Evolutionary conservation across 495 filamentous ascomycete species (phyloP), one percentile per base, ranked within the genome.

Genomic region (Neurospora cerealis): DNA sequence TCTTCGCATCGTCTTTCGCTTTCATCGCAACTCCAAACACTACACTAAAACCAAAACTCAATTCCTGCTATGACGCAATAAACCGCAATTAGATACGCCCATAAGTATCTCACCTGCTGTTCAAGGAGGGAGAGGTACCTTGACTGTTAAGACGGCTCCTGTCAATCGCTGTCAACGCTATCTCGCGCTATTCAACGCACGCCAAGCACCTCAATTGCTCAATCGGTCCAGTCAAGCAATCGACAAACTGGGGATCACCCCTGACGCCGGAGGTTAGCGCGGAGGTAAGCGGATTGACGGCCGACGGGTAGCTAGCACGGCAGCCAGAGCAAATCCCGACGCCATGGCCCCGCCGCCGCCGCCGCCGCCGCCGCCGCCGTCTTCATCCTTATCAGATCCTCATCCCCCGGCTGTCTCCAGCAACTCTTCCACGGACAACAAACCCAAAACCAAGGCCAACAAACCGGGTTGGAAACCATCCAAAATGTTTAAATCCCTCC

Each of bases 401-500:
- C 54, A 34, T 32, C 7, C 28, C 28, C 11, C 54, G 54, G 54
- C 28, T 4, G 28, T 62, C 28, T 34, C 54, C 6, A 62, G 3
- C 54, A 66, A 7, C 5, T 34, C 54, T 15, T 66, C 54, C 21
- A 1, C 1, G 6, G 3, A 66, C 24, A 66, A 34, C 28, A 21
- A n/a, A 46, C 7, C 19, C 42, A n/a, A 10, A 46, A 7, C 41
- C 41, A 44, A 44, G 40, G 5, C 40, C 41, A 62, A 15, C 13
- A 62, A 66, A 62, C 24, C 24, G 11, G 21, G 46, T 17, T 62
- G 54, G 54, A 62, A 62, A 34, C 44, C 44, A 21, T 17, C 2
- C 28, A 66, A 66, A 66, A 66, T 66, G 54, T 69, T 86, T 34
- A 81, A 83, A 71, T 85, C 83, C 32, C 78, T 86, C 41, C 77